Conservation (phyloP, 345 rosid species). For the Aquilaria malaccensis region DNA sequence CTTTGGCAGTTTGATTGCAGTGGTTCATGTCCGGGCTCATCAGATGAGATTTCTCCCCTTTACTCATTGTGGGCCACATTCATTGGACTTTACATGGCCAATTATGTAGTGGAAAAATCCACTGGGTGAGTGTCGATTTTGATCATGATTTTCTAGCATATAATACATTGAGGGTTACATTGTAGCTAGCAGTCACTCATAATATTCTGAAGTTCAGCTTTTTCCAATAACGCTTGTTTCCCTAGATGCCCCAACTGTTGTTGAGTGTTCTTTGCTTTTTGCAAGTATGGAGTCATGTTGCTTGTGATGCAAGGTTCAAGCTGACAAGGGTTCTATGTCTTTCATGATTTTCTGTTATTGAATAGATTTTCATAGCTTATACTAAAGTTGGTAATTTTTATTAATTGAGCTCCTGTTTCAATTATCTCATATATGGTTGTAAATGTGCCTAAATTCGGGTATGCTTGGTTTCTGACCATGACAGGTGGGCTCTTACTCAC, state of each 20-base stretch:
- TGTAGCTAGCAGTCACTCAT: no score
- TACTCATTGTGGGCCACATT: conserved; percentile 99
- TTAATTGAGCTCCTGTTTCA: no score
- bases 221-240: no score
- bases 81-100: conserved; percentile 96
- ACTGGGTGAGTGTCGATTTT: conserved; percentile 67
- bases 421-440: no score
- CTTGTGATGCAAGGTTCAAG: no score
- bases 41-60: conserved; percentile 95
- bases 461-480: conserved; percentile 15
- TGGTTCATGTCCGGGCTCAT: conserved; percentile 62
- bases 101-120: conserved; percentile 96
- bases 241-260: neutral
- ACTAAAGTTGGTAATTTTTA: neutral
- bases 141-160: conserved; percentile 4
- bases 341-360: no score
- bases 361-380: neutral
- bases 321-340: no score
- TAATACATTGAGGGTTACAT: neutral
- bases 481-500: conserved; percentile 98
- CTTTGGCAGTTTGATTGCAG: conserved; percentile 48
- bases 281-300: no score
- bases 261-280: no score
- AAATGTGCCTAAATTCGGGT: neutral
- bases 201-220: no score